phyloP scores from a whole-genome alignment of 345 rosid species.

The Eucalyptus urophylla region DNA sequence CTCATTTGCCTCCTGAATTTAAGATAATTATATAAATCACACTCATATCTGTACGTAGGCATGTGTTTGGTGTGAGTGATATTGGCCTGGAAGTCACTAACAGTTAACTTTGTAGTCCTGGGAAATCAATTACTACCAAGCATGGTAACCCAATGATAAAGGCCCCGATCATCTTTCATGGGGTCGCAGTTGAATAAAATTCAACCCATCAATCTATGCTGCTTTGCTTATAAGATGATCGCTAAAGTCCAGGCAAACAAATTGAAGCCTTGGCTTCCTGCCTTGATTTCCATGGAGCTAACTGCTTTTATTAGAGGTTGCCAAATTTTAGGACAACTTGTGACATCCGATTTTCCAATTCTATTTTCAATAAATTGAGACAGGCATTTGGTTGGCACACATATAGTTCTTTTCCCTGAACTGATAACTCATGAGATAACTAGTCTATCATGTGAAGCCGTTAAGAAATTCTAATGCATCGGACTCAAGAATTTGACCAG shows the following conservation, averaged over 20 bases:
- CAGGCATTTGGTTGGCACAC: too few relatives aligned
- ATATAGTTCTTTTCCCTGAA: too few relatives aligned
- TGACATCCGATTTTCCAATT: too few relatives aligned
- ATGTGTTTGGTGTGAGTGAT: background rate
- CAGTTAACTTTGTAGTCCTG: background rate
- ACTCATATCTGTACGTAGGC: background rate
- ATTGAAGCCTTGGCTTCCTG: background rate
- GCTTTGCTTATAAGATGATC: background rate
- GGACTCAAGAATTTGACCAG: too few relatives aligned
- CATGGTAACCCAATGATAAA: background rate
- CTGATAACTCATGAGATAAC: too few relatives aligned
- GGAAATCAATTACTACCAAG: background rate
- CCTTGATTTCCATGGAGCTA: background rate
- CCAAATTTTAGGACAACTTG: background rate
- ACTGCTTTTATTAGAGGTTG: background rate
- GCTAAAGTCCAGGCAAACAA: background rate
- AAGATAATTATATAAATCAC: background rate
- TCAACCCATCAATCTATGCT: background rate
- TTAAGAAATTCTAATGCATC: too few relatives aligned
- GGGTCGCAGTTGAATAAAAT: background rate
- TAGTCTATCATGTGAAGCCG: too few relatives aligned
- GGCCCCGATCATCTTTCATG: background rate
- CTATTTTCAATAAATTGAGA: too few relatives aligned
- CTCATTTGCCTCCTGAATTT: too few relatives aligned
- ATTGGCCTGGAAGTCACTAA: background rate